Base-by-base conservation (phyloP, 2,329 filamentous ascomycete species). In the Exophiala phaeomuriformis region DNA sequence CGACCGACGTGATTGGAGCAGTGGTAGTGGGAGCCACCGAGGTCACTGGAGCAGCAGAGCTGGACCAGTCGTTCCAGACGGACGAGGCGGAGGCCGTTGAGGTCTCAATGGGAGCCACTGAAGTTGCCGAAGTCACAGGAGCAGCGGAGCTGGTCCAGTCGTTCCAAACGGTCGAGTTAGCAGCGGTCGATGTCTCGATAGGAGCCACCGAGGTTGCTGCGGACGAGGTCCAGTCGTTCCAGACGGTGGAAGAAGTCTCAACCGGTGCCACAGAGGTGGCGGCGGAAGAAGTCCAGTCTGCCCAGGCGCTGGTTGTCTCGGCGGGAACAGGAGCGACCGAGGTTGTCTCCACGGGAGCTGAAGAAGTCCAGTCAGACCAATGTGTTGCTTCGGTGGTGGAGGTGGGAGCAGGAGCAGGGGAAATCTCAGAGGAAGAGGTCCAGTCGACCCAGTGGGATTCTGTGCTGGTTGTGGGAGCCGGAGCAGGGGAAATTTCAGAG, bases 211-310 rank as follows among this genome's bases (percentile, higher is more conserved):
- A 28, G 6, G 33, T 28, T 10, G 47, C 28, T 9, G 41, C 46
- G 4, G 46, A 33, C 5, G 57, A 53, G 27, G 49, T 50, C 55
- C 55, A 57, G 45, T 56, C 57, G 27, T 33, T 35, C 53, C 57
- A 56, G 6, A 5, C 9, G 31, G 35, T 51, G 46, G 53, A 52
- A 31, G 52, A 41, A 9, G 39, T 41, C 9, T 41, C 39, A 1
- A 41, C 50, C 2, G 42, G 12, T 27, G 42, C 19, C 28, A 44
- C 31, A 28, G 39, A 31, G 1, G 53, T 49, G 43, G 53, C 39
- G 0, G 47, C 39, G 12, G 49, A 28, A 12, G 52, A 44, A 19
- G 44, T 43, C 52, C 53, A 54, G 44, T 53, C 55, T 30, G 35
- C 40, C 51, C 55, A 53, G 9, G 12, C 29, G 30, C 29, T 31